phyloP scores from a whole-genome alignment of 352 stramenopile genomes.

The Phytopythium vexans region DNA sequence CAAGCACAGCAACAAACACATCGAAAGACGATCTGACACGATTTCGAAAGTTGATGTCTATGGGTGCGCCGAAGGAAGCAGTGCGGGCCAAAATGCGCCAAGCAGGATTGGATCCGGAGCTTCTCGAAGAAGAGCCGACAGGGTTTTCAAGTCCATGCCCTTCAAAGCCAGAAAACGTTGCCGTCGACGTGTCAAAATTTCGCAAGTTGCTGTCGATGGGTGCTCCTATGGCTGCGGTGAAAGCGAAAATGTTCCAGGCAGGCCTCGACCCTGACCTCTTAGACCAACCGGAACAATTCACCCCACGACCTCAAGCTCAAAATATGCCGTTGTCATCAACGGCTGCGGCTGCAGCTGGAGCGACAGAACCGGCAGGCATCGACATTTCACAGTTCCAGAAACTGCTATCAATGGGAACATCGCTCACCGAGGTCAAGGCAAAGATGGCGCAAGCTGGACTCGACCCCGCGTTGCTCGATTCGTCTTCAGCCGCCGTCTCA shows the following conservation, averaged over 20 bases:
- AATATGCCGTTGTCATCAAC: neutral
- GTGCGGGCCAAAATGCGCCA: slow-evolving; percentile 76
- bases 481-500: slow-evolving; percentile 2
- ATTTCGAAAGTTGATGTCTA: slow-evolving; percentile 92
- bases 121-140: slow-evolving; percentile 50
- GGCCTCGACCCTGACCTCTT: slow-evolving; percentile 50
- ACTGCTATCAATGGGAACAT: slow-evolving; percentile 57
- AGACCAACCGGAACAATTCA: slow-evolving; percentile 21
- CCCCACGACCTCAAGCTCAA: slow-evolving; percentile 10
- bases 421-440: slow-evolving; percentile 48
- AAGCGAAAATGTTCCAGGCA: slow-evolving; percentile 66
- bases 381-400: slow-evolving; percentile 64
- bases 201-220: slow-evolving; percentile 90
- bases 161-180: neutral
- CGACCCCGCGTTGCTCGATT: slow-evolving; percentile 47
- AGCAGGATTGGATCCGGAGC: slow-evolving; percentile 58
- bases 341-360: neutral
- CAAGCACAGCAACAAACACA: slow-evolving; percentile 28
- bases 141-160: slow-evolving; percentile 17
- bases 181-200: slow-evolving; percentile 64
- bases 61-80: slow-evolving; percentile 81
- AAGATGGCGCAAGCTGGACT: slow-evolving; percentile 72
- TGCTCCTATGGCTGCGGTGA: slow-evolving; percentile 62
- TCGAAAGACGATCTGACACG: slow-evolving; percentile 23
- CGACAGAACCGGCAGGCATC: neutral